Percentiles rank a stretch among this genome's conserved stretches.
These are phyloP conservation scores for Geosmithia morbida DNA, from an alignment of 2,329 filamentous ascomycete genomes.

Conservation along the genomic window DNA sequence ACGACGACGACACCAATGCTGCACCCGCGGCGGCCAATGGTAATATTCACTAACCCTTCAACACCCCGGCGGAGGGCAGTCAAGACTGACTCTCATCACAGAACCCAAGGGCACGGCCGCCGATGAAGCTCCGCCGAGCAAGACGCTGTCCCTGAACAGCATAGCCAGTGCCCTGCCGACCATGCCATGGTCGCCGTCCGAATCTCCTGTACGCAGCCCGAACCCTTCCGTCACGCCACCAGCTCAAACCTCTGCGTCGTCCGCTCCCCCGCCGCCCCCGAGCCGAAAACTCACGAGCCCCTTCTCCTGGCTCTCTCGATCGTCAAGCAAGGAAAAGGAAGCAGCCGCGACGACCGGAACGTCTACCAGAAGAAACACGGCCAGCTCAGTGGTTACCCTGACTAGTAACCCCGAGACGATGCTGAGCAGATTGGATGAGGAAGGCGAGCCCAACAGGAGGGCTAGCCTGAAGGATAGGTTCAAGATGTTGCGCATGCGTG, in stretches of 20 bases:
- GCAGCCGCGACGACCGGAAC: conserved; percentile 25
- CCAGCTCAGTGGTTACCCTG: conserved; percentile 64
- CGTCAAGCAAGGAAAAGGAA: conserved; percentile 43
- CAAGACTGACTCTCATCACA: conserved; percentile 4
- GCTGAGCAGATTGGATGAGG: conserved; percentile 63
- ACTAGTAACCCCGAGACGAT: conserved; percentile 72
- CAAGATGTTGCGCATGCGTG: conserved; percentile 60
- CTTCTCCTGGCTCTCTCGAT: conserved; percentile 74
- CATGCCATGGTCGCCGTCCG: conserved; percentile 54
- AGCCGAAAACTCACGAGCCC: conserved; percentile 69
- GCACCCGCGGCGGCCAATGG: conserved; percentile 13
- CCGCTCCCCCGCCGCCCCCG: conserved; percentile 19
- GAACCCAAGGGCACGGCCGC: conserved; percentile 17
- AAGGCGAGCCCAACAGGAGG: conserved; percentile 29
- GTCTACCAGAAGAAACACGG: conserved; percentile 53
- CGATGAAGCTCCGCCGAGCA: conserved; percentile 26
- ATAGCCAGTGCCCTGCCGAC: conserved; percentile 59
- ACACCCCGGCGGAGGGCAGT: background rate
- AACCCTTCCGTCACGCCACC: conserved; percentile 18
- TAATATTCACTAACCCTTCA: conserved; percentile 7
- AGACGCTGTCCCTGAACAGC: conserved; percentile 51
- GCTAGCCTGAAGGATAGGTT: conserved; percentile 66
- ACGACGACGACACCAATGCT: conserved; percentile 21
- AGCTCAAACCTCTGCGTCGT: conserved; percentile 7
- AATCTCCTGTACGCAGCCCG: conserved; percentile 30